These are phyloP conservation scores for Pneumocystis oryctolagi DNA, from an alignment of 1,139 yeast species.

Conservation along the genomic window DNA sequence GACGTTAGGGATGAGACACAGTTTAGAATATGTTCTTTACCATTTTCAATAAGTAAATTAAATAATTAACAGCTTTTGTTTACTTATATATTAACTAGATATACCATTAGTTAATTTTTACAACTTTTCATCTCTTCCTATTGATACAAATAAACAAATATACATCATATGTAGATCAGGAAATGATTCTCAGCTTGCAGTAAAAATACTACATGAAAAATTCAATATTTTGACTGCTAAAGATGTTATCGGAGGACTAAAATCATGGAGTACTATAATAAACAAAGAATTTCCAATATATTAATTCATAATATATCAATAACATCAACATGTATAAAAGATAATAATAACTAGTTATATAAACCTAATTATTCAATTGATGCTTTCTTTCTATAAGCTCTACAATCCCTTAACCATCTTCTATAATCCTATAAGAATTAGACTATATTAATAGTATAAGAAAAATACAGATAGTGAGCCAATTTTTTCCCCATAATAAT, in stretches of 20 bases:
- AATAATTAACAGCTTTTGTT: neutral
- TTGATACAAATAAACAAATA: constrained; percentile 31
- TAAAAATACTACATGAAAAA: constrained; percentile 37
- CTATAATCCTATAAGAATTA: constrained; percentile 52
- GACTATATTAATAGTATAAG: neutral
- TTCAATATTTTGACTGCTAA: constrained; percentile 35
- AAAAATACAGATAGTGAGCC: constrained; percentile 32
- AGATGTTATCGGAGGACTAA: constrained; percentile 69
- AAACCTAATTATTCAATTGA: neutral
- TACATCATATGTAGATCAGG: constrained; percentile 70
- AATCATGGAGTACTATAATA: constrained; percentile 49
- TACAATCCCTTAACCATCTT: constrained; percentile 92
- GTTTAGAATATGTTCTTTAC: constrained; percentile 48
- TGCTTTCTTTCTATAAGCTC: constrained; percentile 66
- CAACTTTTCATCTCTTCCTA: constrained; percentile 28
- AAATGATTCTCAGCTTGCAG: constrained; percentile 77
- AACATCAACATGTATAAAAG: neutral
- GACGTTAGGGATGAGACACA: constrained; percentile 81
- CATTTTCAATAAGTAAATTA: constrained; percentile 37
- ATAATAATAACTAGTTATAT: neutral
- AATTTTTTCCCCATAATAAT: constrained; percentile 91
- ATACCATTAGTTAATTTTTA: neutral
- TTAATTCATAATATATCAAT: constrained; percentile 21
- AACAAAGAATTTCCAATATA: constrained; percentile 57
- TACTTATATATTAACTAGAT: neutral